Base-by-base conservation (phyloP, 352 stramenopile species). In the Peronospora farinosa region DNA sequence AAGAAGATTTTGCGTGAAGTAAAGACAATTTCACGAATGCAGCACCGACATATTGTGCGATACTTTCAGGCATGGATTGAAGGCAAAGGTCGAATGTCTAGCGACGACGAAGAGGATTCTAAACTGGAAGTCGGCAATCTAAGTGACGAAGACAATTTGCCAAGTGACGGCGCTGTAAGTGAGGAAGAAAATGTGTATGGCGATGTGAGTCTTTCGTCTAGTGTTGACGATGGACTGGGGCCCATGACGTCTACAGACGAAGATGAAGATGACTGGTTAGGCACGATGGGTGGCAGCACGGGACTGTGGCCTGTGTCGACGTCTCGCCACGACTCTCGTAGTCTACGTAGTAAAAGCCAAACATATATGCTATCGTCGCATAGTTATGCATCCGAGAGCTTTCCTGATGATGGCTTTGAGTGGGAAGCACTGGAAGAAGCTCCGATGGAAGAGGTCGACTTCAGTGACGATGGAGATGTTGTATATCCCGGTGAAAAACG, bases 11-110 rank as follows among this genome's bases (percentile, higher is more conserved):
- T 96, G 42, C 78, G 95, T 30, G 95, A 98, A 65, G 93, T 98
- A 15, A 97, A 95, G 45, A 98, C 90, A 0, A 97, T 98, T 82
- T 97, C 90, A 28, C 72, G 91, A 35, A 96, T 98, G 86, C 89
- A 94, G 43, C 95, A 98, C 44, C 92, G 95, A 31, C 92, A 98
- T 49, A 97, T 98, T 58, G 95, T 98, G 13, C 71, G 95, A 37
- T 98, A 98, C 55, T 94, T 92, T 52, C 84, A 94, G 43, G 84
- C 84, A 12, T 94, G 84, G 84, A 91, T 94, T 33, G 84, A 94
- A 65, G 79, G 79, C 10, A 75, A 90, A 27, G 67, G 68, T 21
- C 67, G 69, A 48, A 71, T 70, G 19, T 70, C 78, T 9, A 67
- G 66, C 40, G 65, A 69, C 28, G 71, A 73, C 13, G 70, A 80